These are phyloP conservation scores for Boeremia exigua DNA, from an alignment of 2,329 filamentous ascomycete genomes.

Conservation along the genomic window DNA sequence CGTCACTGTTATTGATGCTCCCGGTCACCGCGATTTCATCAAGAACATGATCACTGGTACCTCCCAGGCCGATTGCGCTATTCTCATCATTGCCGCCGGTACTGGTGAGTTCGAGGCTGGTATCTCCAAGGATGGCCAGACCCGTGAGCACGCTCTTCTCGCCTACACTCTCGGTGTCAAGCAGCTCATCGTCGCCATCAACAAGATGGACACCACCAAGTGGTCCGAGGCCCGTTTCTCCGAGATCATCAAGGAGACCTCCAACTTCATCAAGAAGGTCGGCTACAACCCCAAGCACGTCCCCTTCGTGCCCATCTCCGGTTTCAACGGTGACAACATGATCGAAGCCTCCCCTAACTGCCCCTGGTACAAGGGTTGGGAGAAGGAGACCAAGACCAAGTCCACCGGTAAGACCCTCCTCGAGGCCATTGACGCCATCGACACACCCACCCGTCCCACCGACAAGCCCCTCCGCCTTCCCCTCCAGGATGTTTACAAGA, in stretches of 20 bases:
- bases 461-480: conserved; percentile 99
- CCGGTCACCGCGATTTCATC: conserved; percentile 99
- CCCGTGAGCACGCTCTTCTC: conserved; percentile 99
- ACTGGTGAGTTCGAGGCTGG: conserved; percentile 99
- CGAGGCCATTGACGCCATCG: conserved; percentile 97
- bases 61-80: conserved; percentile 99
- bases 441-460: conserved; percentile 88
- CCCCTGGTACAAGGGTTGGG: conserved; percentile 99
- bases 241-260: conserved; percentile 99
- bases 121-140: conserved; percentile 99
- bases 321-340: conserved; percentile 99
- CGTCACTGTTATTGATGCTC: conserved; percentile 93
- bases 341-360: conserved; percentile 86
- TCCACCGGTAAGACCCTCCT: conserved; percentile 94
- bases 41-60: conserved; percentile 99
- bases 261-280: conserved; percentile 99
- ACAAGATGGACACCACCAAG: conserved; percentile 99
- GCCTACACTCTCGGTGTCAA: conserved; percentile 99
- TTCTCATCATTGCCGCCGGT: conserved; percentile 99
- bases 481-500: conserved; percentile 99
- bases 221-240: conserved; percentile 96
- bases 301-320: conserved; percentile 99
- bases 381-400: conserved; percentile 97
- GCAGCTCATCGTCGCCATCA: conserved; percentile 99
- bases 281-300: conserved; percentile 99